Evolutionary conservation across 345 rosid genomes (phyloP).

Genomic region (Anacardium occidentale): DNA sequence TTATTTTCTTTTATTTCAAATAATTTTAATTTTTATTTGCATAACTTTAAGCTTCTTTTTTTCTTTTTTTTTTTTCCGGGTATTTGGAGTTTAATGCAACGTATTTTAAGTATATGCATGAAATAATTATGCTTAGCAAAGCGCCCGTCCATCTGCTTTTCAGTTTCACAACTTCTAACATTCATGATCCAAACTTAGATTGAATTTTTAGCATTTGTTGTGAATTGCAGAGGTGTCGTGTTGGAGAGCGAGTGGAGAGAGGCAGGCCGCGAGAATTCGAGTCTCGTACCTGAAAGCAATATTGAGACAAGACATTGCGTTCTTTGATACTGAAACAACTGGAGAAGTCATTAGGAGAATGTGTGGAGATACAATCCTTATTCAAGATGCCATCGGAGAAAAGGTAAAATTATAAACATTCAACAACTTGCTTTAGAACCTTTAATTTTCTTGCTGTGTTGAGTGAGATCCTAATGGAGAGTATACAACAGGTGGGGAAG

Average conservation of each 20-base stretch:
- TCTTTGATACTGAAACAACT: constrained; percentile 85
- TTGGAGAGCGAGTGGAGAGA: constrained; percentile 90
- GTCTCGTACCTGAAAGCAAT: constrained; percentile 72
- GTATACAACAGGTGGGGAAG: constrained; percentile 67
- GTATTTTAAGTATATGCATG: not conserved
- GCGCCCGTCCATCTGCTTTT: too few relatives aligned
- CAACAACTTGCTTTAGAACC: too few relatives aligned
- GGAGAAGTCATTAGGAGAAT: constrained; percentile 91
- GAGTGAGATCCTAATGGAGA: not conserved
- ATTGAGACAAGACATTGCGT: constrained; percentile 77
- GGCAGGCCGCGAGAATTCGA: constrained; percentile 73
- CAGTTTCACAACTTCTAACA: too few relatives aligned
- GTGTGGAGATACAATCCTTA: constrained; percentile 89
- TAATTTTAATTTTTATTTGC: too few relatives aligned
- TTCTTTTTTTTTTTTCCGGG: too few relatives aligned
- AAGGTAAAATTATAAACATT: constrained; percentile 65
- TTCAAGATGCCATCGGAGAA: constrained; percentile 94
- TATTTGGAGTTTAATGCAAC: not conserved
- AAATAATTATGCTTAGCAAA: too few relatives aligned
- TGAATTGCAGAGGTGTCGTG: constrained; percentile 70
- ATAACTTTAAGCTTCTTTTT: not conserved
- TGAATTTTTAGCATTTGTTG: not conserved
- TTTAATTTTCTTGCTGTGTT: not conserved
- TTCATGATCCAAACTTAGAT: too few relatives aligned
- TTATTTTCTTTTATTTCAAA: too few relatives aligned